A percentile compares a stretch with the other conserved stretches of the same genome.
These are phyloP conservation scores for Mycena albidolilacea DNA, from an alignment of 768 basidiomycete species.

Conservation along the genomic window DNA sequence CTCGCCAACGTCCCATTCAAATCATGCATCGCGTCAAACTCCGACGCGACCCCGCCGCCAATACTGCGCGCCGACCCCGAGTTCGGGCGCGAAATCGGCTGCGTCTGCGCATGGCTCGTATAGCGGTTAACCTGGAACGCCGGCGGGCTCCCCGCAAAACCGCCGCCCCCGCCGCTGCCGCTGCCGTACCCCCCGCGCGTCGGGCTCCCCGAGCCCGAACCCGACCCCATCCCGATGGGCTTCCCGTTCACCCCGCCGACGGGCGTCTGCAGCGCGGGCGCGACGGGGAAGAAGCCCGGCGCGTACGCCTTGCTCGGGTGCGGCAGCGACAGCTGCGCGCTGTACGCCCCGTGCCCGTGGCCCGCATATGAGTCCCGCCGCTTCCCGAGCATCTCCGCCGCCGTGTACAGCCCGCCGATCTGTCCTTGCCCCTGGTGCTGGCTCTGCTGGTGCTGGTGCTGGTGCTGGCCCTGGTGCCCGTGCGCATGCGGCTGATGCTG, in stretches of 20 bases:
- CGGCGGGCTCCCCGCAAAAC: constrained; percentile 61
- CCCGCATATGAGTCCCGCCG: constrained; percentile 53
- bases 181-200: constrained; percentile 60
- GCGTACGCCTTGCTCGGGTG: constrained; percentile 66
- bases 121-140: constrained; percentile 58
- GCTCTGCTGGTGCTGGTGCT: constrained; percentile 40
- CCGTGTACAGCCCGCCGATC: constrained; percentile 27
- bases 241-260: constrained; percentile 2
- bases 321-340: constrained; percentile 51
- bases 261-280: constrained; percentile 55
- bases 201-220: constrained; percentile 47
- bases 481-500: constrained; percentile 29
- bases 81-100: constrained; percentile 65
- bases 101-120: constrained; percentile 56
- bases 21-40: constrained; percentile 73
- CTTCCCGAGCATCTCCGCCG: constrained; percentile 42
- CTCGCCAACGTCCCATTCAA: constrained; percentile 85
- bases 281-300: constrained; percentile 62
- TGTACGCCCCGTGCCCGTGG: constrained; percentile 45
- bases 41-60: constrained; percentile 45
- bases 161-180: constrained; percentile 46
- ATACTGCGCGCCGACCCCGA: constrained; percentile 55
- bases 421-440: neutral
- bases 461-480: constrained; percentile 28
- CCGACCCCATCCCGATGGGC: neutral